Percentiles rank a stretch among this genome's conserved stretches.
Conservation (phyloP, 768 basidiomycete genomes). For the Amanita rimosa region DNA sequence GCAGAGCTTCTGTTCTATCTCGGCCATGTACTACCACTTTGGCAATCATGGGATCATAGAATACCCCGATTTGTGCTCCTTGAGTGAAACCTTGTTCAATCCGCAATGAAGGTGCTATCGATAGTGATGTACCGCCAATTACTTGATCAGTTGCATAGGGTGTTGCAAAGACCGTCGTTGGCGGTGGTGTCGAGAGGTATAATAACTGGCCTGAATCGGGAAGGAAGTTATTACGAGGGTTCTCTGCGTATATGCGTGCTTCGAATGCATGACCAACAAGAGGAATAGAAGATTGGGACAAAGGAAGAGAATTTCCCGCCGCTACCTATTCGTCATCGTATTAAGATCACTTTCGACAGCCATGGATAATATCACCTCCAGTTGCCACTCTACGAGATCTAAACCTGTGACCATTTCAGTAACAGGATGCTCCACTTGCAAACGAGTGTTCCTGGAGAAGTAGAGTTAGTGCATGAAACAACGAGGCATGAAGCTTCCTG, state of each 20-base stretch:
- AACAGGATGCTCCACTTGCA: constrained; percentile 88
- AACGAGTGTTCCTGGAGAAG: constrained; percentile 58
- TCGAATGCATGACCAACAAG: constrained; percentile 91
- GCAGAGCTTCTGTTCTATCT: constrained; percentile 75
- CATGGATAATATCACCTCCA: constrained; percentile 40
- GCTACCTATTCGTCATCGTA: constrained; percentile 44
- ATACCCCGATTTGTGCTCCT: constrained; percentile 75
- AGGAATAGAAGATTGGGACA: constrained; percentile 68
- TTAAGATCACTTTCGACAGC: background rate
- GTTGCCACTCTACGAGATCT: constrained; percentile 93
- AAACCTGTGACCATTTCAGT: constrained; percentile 93
- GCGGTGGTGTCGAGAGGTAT: constrained; percentile 70
- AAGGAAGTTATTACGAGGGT: constrained; percentile 86
- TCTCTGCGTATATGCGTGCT: constrained; percentile 92
- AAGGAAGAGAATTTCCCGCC: constrained; percentile 76
- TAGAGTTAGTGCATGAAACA: background rate
- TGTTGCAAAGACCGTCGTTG: constrained; percentile 61
- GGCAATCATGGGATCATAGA: constrained; percentile 88
- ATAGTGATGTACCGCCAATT: constrained; percentile 15
- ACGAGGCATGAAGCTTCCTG: constrained; percentile 13
- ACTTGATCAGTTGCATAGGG: constrained; percentile 13
- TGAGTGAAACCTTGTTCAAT: constrained; percentile 83
- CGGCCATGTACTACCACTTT: constrained; percentile 85
- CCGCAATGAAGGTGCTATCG: constrained; percentile 54
- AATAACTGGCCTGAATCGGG: constrained; percentile 81